Evolutionary conservation across 495 filamentous ascomycete genomes (phyloP), one percentile per base, ranked within the genome.

Genomic region (Trichoderma reesei): DNA sequence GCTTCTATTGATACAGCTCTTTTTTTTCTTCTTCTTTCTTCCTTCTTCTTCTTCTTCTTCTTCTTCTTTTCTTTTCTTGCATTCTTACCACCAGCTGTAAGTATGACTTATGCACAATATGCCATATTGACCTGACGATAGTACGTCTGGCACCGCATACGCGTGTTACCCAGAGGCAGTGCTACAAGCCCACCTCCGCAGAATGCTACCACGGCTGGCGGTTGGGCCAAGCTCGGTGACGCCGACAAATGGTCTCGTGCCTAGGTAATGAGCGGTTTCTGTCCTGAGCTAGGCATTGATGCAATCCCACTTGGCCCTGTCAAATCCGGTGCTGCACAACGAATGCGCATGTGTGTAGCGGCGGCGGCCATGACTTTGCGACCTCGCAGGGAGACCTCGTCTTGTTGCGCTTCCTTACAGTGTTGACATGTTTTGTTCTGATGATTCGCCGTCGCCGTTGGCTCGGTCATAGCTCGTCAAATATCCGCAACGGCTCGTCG

Each of bases 381-480:
- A 31, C 10, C 20, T 33, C 31, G 46, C 20, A 8, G 51, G 31
- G 51, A 20, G 26, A 56, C 34, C 3, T 3, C 51, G 3, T 56
- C 11, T 33, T 5, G 20, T 56, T 18, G 9, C 8, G 31, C 26
- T n/a, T 48, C 51, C 51, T 20, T 56, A 33, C 20, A 34, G 51
- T 56, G 20, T 56, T 33, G 20, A 11, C 26, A 14, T 39, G 37
- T 39, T 39, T 39, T 5, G 7, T 10, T 56, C 14, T 7, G 18
- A 33, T 3, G 1, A 31, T 56, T 34, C 4, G 26, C 20, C 7
- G 51, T 56, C 51, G 6, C 20, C 1, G 51, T 56, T 56, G 51
- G 59, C 34, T 16, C 9, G 18, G 36, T 70, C 64, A 74, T 64
- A 73, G 59, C 67, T 74, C 72, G 64, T 74, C 72, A 48, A 74